A percentile compares a stretch with the other conserved stretches of the same genome.
Evolutionary conservation across 1,284 basidiomycete genomes (phyloP).

Genomic region (Cryptococcus wingfieldii): DNA sequence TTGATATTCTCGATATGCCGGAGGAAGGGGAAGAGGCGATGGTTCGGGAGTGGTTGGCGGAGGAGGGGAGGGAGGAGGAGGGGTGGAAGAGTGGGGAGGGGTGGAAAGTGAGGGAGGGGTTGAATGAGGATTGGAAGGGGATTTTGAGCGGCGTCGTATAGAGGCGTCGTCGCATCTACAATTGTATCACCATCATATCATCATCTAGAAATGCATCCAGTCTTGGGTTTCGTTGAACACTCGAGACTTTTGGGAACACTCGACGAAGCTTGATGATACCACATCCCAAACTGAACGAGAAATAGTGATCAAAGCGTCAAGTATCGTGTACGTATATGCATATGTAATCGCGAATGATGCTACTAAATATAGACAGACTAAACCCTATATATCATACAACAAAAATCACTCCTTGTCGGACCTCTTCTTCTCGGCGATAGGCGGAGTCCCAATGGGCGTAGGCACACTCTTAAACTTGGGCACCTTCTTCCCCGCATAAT

Average conservation of each 20-base stretch:
- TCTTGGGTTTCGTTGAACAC: not conserved
- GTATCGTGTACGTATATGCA: not conserved
- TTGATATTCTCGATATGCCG: slow-evolving; percentile 52
- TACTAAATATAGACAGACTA: not conserved
- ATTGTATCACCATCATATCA: not conserved
- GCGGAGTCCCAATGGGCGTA: slow-evolving; percentile 15
- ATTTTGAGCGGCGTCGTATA: slow-evolving; percentile 9
- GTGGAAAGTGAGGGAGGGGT: slow-evolving; percentile 29
- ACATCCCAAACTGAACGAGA: too few relatives aligned
- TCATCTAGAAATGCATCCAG: not conserved
- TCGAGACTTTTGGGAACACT: not conserved
- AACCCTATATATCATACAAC: not conserved
- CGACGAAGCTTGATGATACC: too few relatives aligned
- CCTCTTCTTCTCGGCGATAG: slow-evolving; percentile 9
- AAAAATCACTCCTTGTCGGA: slow-evolving; percentile 1
- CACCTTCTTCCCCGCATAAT: slow-evolving; percentile 13
- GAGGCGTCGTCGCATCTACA: not conserved
- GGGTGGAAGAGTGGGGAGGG: not conserved
- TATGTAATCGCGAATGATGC: not conserved
- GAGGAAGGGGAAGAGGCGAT: slow-evolving; percentile 35
- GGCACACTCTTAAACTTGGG: slow-evolving; percentile 30
- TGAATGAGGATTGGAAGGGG: slow-evolving; percentile 23
- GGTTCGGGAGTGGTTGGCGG: slow-evolving; percentile 22
- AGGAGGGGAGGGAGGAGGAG: not conserved
- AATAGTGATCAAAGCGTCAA: too few relatives aligned